Evolutionary conservation across 139 green algal species (phyloP).

Genomic region (Choricystis sp.): DNA sequence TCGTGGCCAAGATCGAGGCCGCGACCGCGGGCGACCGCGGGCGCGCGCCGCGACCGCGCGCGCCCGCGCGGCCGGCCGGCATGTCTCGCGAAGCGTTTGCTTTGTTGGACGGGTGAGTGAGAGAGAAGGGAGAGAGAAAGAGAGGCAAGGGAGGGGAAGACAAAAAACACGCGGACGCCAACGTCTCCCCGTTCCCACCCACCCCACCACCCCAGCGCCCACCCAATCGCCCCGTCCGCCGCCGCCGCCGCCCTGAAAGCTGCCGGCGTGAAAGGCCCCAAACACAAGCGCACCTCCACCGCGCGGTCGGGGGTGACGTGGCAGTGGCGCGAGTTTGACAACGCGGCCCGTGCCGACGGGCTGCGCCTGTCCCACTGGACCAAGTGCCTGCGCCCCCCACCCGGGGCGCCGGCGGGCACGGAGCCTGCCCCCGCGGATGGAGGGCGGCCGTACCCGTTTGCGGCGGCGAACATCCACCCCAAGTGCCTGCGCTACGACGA

Average conservation of each 20-base stretch:
- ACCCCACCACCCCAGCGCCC: not conserved
- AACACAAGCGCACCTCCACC: not conserved
- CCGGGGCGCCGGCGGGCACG: too few species aligned
- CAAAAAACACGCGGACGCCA: constrained; percentile 1
- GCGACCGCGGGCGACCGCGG: too few species aligned
- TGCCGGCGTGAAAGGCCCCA: not conserved
- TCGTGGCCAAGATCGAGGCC: not conserved
- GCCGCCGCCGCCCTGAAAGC: not conserved
- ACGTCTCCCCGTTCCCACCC: not conserved
- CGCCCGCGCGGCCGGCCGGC: constrained; percentile 9
- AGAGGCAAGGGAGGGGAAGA: constrained; percentile 2
- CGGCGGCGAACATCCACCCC: constrained; percentile 70
- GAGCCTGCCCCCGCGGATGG: not conserved
- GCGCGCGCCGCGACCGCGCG: too few species aligned
- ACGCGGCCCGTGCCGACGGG: constrained; percentile 45
- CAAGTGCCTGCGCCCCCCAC: constrained; percentile 43
- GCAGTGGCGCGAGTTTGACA: constrained; percentile 51
- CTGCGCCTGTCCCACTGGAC: constrained; percentile 67
- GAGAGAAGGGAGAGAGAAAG: constrained; percentile 32
- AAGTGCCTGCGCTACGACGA: constrained; percentile 43
- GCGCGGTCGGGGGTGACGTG: constrained; percentile 26
- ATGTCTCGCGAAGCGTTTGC: constrained; percentile 77
- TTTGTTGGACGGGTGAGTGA: constrained; percentile 47
- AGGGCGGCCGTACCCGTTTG: constrained; percentile 51
- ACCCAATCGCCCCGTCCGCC: not conserved